These are phyloP conservation scores for Paraconiothyrium sp. DNA, from an alignment of 2,329 filamentous ascomycete genomes.

Conservation along the genomic window DNA sequence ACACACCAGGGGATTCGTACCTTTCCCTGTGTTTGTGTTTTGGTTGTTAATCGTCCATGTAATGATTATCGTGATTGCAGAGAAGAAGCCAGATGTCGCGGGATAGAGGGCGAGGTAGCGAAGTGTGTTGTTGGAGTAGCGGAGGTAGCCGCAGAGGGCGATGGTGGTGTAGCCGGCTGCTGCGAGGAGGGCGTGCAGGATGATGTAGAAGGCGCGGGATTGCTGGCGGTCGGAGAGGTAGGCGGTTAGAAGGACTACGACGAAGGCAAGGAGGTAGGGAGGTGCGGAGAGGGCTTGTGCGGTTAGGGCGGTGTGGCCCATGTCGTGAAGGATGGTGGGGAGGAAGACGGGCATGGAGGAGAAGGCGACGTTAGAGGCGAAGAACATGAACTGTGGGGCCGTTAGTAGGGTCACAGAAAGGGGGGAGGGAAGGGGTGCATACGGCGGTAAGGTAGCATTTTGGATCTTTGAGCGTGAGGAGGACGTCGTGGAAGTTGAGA, in stretches of 20 bases:
- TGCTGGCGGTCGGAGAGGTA: constrained; percentile 74
- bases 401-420: not conserved
- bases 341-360: constrained; percentile 88
- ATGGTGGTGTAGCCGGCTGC: constrained; percentile 66
- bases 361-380: constrained; percentile 88
- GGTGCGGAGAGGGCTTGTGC: constrained; percentile 84
- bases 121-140: constrained; percentile 39
- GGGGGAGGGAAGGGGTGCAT: constrained; percentile 27
- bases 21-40: constrained; percentile 71
- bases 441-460: constrained; percentile 77
- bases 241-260: constrained; percentile 75
- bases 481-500: constrained; percentile 66
- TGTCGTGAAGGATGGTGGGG: constrained; percentile 78
- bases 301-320: constrained; percentile 74
- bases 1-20: constrained; percentile 39
- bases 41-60: constrained; percentile 93
- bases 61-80: constrained; percentile 82
- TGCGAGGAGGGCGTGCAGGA: constrained; percentile 74
- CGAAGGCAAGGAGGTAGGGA: constrained; percentile 80
- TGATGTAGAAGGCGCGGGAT: constrained; percentile 72
- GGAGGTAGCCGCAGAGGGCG: constrained; percentile 64
- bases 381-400: constrained; percentile 71
- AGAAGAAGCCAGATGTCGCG: constrained; percentile 84
- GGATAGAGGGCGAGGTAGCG: constrained; percentile 83
- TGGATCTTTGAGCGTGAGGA: constrained; percentile 70